phyloP scores from a whole-genome alignment of 345 rosid species.

The Acer saccharum region DNA sequence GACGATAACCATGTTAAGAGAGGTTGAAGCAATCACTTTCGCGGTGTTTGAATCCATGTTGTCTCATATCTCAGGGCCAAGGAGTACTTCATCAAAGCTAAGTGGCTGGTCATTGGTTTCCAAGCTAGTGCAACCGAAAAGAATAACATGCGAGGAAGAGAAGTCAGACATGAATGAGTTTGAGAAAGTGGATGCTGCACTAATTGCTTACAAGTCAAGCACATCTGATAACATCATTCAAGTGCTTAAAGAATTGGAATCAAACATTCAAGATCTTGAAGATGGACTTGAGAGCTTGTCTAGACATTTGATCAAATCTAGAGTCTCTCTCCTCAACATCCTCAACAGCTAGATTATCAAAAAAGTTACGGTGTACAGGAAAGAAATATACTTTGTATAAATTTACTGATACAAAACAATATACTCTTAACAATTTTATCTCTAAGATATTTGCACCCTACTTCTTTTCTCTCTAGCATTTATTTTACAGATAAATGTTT shows the following conservation, averaged over 20 bases:
- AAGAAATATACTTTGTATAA: background rate
- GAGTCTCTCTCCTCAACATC: constrained; percentile 46
- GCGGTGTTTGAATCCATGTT: constrained; percentile 14
- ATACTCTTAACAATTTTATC: no score
- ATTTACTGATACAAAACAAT: no score
- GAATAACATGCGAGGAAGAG: no score
- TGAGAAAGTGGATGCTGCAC: no score
- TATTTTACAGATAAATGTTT: no score
- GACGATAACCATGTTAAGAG: constrained; percentile 28
- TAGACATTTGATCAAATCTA: constrained; percentile 43
- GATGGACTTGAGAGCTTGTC: constrained; percentile 40
- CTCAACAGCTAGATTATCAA: constrained; percentile 14
- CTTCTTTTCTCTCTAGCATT: no score
- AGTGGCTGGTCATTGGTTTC: constrained; percentile 33
- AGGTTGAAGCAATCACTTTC: constrained; percentile 32
- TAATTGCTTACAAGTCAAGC: background rate
- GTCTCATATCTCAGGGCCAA: constrained; percentile 25
- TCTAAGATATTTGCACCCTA: no score
- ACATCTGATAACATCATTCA: constrained; percentile 20
- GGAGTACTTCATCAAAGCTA: constrained; percentile 10
- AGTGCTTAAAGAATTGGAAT: background rate
- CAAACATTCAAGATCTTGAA: constrained; percentile 36
- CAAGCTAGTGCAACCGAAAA: no score
- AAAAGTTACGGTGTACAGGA: background rate
- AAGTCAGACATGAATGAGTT: no score